Base-by-base conservation (phyloP, 139 green algal species). In the Pleodorina starrii region DNA sequence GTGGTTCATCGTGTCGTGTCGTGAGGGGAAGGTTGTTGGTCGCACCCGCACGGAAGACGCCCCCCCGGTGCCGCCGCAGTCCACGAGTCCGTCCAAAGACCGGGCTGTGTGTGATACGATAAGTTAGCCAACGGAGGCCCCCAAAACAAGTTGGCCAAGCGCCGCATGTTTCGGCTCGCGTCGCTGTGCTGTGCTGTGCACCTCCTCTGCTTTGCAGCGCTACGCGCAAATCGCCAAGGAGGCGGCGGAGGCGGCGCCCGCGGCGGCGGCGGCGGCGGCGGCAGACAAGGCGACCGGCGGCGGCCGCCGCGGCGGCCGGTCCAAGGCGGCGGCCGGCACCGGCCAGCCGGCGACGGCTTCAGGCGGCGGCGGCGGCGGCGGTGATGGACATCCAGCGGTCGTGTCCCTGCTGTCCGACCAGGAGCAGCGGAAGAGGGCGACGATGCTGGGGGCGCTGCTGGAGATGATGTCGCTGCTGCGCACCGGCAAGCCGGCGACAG, bases 371-470 rank as follows among this genome's bases (percentile, higher is more conserved):
- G n/a, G n/a, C n/a, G n/a, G n/a, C n/a, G n/a, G n/a, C n/a, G n/a
- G n/a, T n/a, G n/a, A n/a, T n/a, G n/a, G n/a, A n/a, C n/a, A n/a
- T 36, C 35, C 68, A 0, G 48, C 17, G 32, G 42, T n/a, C 7
- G 2, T 43, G 2, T 82, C 69, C 0, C 36, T 80, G 48, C 63
- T 88, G 36, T 69, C 66, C 17, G 48, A 80, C 32, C 29, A 44
- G 32, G 66, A 60, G 23, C 68, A 80, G 25, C 83, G 66, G 14
- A 88, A 81, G 68, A 50, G 51, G 46, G 84, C 40, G 4, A 42
- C 84, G 69, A 54, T 89, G 84, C 69, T 89, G 69, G 69, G 69
- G 16, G 84, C 84, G 0, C 12, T 89, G 36, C 46, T 89, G 50
- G 84, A 81, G 42, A 73, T 79, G 63, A 89, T 83, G 84, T 40